Evolutionary conservation across 1,139 yeast genomes (phyloP).

Genomic region (Hemisphaericaspora lyxosophila): DNA sequence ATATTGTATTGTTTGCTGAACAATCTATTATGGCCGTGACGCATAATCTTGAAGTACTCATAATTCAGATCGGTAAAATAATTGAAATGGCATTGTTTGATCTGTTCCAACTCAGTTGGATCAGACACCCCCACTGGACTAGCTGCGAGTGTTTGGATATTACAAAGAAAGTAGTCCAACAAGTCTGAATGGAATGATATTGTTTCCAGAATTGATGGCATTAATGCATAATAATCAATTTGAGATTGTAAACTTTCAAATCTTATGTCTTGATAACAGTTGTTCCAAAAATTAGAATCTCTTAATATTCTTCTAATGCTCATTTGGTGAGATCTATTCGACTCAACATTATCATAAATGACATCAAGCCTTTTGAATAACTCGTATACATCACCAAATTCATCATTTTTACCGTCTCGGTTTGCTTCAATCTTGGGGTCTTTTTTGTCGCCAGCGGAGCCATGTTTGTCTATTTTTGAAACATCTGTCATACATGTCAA

Average conservation of each 20-base stretch:
- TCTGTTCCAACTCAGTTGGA: conserved; percentile 19
- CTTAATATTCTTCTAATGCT: conserved; percentile 15
- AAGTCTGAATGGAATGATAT: conserved; percentile 27
- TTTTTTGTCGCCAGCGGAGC: too few relatives aligned
- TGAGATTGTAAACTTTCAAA: conserved; percentile 23
- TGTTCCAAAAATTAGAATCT: conserved; percentile 33
- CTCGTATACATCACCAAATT: neutral
- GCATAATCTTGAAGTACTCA: conserved; percentile 26
- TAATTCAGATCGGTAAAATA: conserved; percentile 28
- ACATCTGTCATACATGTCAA: too few relatives aligned
- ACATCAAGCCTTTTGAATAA: neutral
- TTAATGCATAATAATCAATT: conserved; percentile 23
- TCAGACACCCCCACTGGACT: conserved; percentile 13
- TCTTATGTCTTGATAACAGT: conserved; percentile 34
- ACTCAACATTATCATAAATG: conserved; percentile 1
- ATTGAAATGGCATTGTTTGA: conserved; percentile 21
- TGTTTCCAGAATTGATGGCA: conserved; percentile 30
- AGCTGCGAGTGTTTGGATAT: conserved; percentile 15
- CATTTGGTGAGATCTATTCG: neutral
- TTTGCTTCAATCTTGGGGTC: too few relatives aligned
- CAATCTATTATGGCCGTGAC: conserved; percentile 20
- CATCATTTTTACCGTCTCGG: too few relatives aligned
- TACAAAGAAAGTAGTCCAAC: conserved; percentile 29
- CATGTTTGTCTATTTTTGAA: too few relatives aligned
- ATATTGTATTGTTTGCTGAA: conserved; percentile 13